Evolutionary conservation across 495 filamentous ascomycete species (phyloP).

Genomic region (Hypoxylon crocopeplum): DNA sequence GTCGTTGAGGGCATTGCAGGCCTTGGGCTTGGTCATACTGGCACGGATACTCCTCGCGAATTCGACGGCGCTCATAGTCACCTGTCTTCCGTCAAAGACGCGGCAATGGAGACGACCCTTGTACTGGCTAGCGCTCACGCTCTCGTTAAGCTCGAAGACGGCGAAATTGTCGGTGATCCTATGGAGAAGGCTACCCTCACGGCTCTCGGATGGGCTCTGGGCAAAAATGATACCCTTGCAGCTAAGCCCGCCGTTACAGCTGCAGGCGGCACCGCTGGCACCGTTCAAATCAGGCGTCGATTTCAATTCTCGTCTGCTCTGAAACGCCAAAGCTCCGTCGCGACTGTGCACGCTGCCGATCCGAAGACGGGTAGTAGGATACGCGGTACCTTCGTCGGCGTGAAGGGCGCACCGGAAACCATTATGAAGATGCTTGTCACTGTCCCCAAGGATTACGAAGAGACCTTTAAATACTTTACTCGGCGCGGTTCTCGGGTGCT

Average conservation of each 20-base stretch:
- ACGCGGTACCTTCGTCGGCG: constrained; percentile 85
- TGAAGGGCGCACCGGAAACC: constrained; percentile 97
- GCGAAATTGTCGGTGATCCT: constrained; percentile 95
- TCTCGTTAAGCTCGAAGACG: constrained; percentile 93
- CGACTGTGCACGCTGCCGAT: constrained; percentile 73
- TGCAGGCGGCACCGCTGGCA: constrained; percentile 55
- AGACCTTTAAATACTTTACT: constrained; percentile 98
- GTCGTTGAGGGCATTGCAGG: constrained; percentile 98
- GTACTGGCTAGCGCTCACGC: constrained; percentile 96
- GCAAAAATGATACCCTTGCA: constrained; percentile 81
- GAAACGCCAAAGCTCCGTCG: constrained; percentile 94
- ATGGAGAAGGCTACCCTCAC: constrained; percentile 97
- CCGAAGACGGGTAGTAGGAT: constrained; percentile 72
- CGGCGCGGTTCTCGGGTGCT: constrained; percentile 92
- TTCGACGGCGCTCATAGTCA: constrained; percentile 79
- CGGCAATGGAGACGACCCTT: constrained; percentile 82
- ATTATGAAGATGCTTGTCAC: constrained; percentile 89
- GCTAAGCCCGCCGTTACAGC: constrained; percentile 56
- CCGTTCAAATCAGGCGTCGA: constrained; percentile 90
- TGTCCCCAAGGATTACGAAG: constrained; percentile 88
- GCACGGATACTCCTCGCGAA: constrained; percentile 68
- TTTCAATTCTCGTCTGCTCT: constrained; percentile 98
- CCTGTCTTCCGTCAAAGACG: constrained; percentile 68
- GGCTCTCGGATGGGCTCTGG: constrained; percentile 89
- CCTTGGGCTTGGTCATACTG: constrained; percentile 70